Evolutionary conservation across 2,329 filamentous ascomycete species (phyloP).

Genomic region (Cadophora sp.): DNA sequence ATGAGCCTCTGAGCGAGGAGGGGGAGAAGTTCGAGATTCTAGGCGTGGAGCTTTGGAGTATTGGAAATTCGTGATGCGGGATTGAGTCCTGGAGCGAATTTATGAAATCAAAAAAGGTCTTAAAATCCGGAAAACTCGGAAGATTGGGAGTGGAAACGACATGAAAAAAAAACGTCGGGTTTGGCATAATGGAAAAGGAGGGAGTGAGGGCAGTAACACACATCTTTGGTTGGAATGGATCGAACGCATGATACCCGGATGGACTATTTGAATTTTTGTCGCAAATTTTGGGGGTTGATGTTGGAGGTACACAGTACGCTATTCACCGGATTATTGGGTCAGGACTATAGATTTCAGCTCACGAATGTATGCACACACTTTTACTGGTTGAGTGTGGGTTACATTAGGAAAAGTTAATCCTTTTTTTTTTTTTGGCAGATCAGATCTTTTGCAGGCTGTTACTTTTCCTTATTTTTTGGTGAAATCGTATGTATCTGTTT

Average conservation of each 20-base stretch:
- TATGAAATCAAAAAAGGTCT: background rate
- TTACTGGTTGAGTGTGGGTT: background rate
- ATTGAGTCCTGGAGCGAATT: background rate
- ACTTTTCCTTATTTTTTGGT: too few species aligned
- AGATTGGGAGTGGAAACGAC: background rate
- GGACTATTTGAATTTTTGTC: background rate
- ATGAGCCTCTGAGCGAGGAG: conserved; percentile 91
- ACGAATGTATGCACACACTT: background rate
- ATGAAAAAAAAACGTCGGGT: background rate
- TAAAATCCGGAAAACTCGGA: background rate
- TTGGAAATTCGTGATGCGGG: conserved; percentile 60
- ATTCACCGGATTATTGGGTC: background rate
- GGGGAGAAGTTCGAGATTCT: conserved; percentile 91
- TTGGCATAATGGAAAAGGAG: background rate
- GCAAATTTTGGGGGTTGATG: background rate
- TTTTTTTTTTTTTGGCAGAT: background rate
- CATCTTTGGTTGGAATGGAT: background rate
- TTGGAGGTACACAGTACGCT: background rate
- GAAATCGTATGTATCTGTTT: too few species aligned
- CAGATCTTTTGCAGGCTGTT: too few species aligned
- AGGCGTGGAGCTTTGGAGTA: conserved; percentile 92
- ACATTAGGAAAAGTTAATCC: background rate
- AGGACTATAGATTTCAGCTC: background rate
- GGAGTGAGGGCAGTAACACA: background rate
- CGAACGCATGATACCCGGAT: conserved; percentile 19